Conservation (phyloP, 1,139 yeast genomes). For the Magnusiomyces suaveolens region DNA sequence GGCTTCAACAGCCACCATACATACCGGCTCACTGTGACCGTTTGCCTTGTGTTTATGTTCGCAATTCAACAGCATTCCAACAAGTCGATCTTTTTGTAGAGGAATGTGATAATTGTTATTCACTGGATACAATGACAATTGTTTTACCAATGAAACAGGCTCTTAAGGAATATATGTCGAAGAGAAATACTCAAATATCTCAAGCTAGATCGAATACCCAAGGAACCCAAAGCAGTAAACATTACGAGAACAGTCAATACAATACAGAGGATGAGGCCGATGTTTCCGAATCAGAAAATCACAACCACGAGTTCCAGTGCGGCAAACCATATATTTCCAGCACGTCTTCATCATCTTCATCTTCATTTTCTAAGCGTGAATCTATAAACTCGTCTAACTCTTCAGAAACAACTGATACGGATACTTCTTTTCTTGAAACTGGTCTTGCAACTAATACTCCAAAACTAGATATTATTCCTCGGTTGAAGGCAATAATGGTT, state of each 20-base stretch:
- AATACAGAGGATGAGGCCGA: not conserved
- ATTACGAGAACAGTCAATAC: not conserved
- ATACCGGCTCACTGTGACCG: conserved; percentile 19
- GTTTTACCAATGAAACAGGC: conserved; percentile 50
- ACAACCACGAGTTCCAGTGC: not conserved
- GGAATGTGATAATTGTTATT: conserved; percentile 28
- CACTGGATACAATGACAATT: conserved; percentile 28
- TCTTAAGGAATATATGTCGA: conserved; percentile 45
- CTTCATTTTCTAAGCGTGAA: not conserved
- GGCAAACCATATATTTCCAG: no score
- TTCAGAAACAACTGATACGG: not conserved
- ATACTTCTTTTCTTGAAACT: not conserved
- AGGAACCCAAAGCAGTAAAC: no score
- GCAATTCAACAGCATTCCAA: conserved; percentile 56
- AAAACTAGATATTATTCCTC: conserved; percentile 29
- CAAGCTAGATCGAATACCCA: not conserved
- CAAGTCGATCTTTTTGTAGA: conserved; percentile 44
- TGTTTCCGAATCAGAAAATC: not conserved
- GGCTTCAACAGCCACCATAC: conserved; percentile 10
- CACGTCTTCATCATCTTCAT: not conserved
- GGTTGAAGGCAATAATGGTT: conserved; percentile 57
- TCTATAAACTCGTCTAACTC: not conserved
- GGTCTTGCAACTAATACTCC: not conserved
- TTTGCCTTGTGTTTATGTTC: conserved; percentile 51
- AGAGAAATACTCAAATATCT: conserved; percentile 1